phyloP scores from a whole-genome alignment of 345 rosid genomes.

The Citrus medica region DNA sequence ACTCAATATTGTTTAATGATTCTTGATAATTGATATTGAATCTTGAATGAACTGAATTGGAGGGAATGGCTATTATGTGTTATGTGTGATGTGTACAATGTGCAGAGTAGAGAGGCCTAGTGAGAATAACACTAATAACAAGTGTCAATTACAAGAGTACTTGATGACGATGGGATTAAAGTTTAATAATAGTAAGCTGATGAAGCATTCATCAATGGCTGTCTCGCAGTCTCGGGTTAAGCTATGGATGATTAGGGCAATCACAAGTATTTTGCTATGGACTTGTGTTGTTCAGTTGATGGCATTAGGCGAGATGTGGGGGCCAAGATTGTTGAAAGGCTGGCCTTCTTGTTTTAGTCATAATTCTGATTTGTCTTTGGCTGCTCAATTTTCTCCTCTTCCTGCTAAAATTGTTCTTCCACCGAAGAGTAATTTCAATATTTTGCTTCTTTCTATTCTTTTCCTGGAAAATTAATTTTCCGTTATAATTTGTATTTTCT shows the following conservation, averaged over 20 bases:
- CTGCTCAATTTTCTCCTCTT: constrained; percentile 34
- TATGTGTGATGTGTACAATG: constrained; percentile 30
- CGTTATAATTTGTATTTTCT: background rate
- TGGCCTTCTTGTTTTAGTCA: constrained; percentile 87
- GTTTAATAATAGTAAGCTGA: constrained; percentile 26
- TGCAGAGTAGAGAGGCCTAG: constrained; percentile 38
- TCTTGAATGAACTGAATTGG: constrained; percentile 1
- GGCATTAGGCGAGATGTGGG: constrained; percentile 80
- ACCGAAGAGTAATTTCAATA: constrained; percentile 63
- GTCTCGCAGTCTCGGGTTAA: constrained; percentile 65
- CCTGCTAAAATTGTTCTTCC: constrained; percentile 61
- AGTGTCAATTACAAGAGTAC: constrained; percentile 31
- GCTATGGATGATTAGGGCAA: constrained; percentile 72
- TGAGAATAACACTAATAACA: constrained; percentile 1
- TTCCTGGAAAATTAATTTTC: background rate
- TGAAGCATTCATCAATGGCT: constrained; percentile 35
- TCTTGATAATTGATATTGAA: background rate
- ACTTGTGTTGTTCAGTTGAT: constrained; percentile 70
- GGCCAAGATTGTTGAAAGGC: constrained; percentile 71
- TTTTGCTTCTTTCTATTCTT: background rate
- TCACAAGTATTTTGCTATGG: constrained; percentile 64
- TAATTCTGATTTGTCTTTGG: constrained; percentile 30
- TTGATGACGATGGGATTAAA: constrained; percentile 56
- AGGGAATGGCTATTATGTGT: constrained; percentile 9
- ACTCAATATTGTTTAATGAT: background rate